Evolutionary conservation across 768 basidiomycete species (phyloP), one percentile per base, ranked within the genome.

Genomic region (Obba rivulosa): DNA sequence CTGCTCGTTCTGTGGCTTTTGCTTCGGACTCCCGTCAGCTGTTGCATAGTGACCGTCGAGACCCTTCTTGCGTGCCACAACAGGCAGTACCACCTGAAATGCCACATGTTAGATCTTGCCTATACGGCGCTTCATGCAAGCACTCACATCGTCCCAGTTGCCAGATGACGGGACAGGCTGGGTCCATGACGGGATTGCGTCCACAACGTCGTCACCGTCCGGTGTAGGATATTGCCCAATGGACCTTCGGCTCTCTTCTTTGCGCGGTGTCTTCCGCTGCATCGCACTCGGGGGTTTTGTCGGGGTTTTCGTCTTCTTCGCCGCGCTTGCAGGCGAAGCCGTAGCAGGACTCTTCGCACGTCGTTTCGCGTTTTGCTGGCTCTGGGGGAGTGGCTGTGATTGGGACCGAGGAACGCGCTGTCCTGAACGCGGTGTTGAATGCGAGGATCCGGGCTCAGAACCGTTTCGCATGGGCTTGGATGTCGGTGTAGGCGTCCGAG

Each of bases 171-270:
- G 77, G 22, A 83, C 70, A 21, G 87, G 86, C 59, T 89, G 83
- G 16, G 85, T 88, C 88, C 86, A 88, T 3, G 78, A 75, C 5
- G 90, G 89, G 61, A 92, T 89, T 20, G 89, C 89, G 63, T 91
- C 72, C 43, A 76, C 75, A 67, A 84, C 69, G 41, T 78, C 71
- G 50, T 73, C 72, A n/a, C 71, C 78, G 21, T 70, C 74, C 0
- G 81, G 77, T 1, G 74, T 70, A 7, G 87, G 86, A 66, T 89
- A 89, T 40, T 76, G 66, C 37, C 83, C 85, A n/a, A 87, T 66
- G 41, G 81, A 85, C 52, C 67, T 65, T 56, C 85, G 68, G 23
- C 73, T 69, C 23, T 66, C 65, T 23, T 74, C 72, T 11, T 79
- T 75, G 40, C 69, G 70, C 17, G 67, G 66, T 56, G 59, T 70